Evolutionary conservation across 1,139 yeast genomes (phyloP), one percentile per base, ranked within the genome.

Genomic region (Hyphopichia fennica): DNA sequence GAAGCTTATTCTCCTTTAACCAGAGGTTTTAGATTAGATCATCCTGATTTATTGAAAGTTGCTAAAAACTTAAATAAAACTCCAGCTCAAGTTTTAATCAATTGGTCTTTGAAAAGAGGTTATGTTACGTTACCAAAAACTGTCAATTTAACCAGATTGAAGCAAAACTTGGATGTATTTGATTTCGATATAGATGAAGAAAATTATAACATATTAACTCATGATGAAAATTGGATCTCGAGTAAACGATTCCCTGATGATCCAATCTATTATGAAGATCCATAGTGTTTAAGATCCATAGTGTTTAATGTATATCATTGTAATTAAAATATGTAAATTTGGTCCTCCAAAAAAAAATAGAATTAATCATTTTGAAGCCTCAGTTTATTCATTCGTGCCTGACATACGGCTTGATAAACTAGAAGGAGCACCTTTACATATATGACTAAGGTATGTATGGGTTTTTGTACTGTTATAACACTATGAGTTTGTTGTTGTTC

Each of bases 1-100:
- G 87, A 87, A 60, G 91, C 93, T 33, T 88, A 85, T 63, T 83
- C 90, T 30, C 96, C 96, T 45, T 75, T 88, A 52, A 67, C 77
- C 15, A 80, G 79, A 42, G 82, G 89, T 17, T 88, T 91, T 14
- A 61, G 85, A 34, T 69, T 84, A 53, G 63, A 69, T 38, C 77
- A 84, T 52, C 67, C 69, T 36, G 63, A 67, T 2, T 65, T 87
- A 23, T 49, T 58, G 15, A 60, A 67, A 25, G 61, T 87, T 46
- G 89, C 91, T 38, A 66, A 75, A 43, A 75, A 77, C 52, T 72
- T 83, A 59, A 58, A 63, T 23, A 82, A 76, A 34, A 66, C 79
- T 3, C 69, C 87, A 13, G 88, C 88, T 33, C 77, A 79, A 46
- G 67, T 87, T 22, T 71, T 84, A 48, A 72, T 87, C 49, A 80